These are phyloP conservation scores for Cryptosporidium ubiquitum DNA, from an alignment of 169 alveolate species.

Conservation along the genomic window DNA sequence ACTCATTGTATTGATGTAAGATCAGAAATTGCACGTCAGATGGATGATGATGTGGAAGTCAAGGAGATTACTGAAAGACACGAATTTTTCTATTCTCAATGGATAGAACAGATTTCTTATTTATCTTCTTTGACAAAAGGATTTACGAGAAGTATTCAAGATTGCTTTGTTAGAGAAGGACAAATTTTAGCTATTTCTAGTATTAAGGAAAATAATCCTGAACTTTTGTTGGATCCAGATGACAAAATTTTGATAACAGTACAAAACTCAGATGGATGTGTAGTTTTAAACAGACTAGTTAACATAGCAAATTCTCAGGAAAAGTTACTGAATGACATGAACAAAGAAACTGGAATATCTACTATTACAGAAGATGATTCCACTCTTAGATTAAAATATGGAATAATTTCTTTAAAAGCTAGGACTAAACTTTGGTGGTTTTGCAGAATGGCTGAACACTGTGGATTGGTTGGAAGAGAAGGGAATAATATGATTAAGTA, in stretches of 20 bases:
- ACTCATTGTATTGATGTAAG: constrained; percentile 8
- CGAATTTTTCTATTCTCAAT: constrained; percentile 62
- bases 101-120: constrained; percentile 53
- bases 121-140: constrained; percentile 11
- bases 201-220: constrained; percentile 12
- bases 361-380: background rate
- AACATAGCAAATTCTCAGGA: constrained; percentile 56
- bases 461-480: constrained; percentile 25
- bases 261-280: constrained; percentile 53
- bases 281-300: constrained; percentile 11
- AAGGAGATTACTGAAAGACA: constrained; percentile 14
- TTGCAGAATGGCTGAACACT: constrained; percentile 67
- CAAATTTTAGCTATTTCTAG: constrained; percentile 1
- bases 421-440: constrained; percentile 64
- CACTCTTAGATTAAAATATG: constrained; percentile 4
- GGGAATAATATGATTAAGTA: constrained; percentile 11
- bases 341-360: background rate
- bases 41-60: background rate
- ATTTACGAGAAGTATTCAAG: constrained; percentile 10
- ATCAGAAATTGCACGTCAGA: constrained; percentile 17
- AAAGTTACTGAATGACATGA: constrained; percentile 38
- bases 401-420: constrained; percentile 44
- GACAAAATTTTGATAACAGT: constrained; percentile 40
- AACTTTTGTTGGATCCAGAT: constrained; percentile 41
- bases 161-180: constrained; percentile 30